Evolutionary conservation across 1,139 yeast species (phyloP).

Genomic region (Protomyces macrosporus): DNA sequence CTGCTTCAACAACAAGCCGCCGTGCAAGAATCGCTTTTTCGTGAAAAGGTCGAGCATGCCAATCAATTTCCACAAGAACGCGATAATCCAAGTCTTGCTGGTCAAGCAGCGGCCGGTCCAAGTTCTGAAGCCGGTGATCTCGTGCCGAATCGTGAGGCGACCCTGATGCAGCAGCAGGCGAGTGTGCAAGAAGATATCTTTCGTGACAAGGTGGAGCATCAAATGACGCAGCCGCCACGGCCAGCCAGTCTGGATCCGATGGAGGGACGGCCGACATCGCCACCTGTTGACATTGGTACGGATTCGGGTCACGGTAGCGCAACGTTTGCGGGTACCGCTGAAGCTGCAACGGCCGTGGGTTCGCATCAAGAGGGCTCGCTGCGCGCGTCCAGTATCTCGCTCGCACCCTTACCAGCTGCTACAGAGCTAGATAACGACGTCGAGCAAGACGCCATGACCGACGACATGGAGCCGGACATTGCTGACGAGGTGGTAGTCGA

Average conservation of each 20-base stretch:
- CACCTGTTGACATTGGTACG: not conserved
- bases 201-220: conserved; percentile 13
- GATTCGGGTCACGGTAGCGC: not conserved
- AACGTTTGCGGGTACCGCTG: not conserved
- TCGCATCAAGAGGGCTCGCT: not conserved
- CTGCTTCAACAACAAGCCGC: conserved; percentile 20
- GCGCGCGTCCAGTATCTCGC: not conserved
- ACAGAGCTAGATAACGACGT: not conserved
- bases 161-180: conserved; percentile 21
- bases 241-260: conserved; percentile 18
- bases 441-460: not conserved
- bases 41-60: conserved; percentile 9
- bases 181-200: conserved; percentile 19
- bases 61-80: not conserved
- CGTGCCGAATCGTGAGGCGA: conserved; percentile 5
- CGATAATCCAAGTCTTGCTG: conserved; percentile 5
- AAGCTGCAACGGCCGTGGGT: not conserved
- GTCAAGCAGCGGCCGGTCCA: conserved; percentile 12
- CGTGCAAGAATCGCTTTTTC: conserved; percentile 15
- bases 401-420: not conserved
- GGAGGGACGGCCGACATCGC: not conserved
- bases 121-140: conserved; percentile 12
- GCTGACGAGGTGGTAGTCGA: not conserved
- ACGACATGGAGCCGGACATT: not conserved
- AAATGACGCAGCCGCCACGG: not conserved